A percentile compares a stretch with the other conserved stretches of the same genome.
phyloP scores from a whole-genome alignment of 2,329 filamentous ascomycete genomes.

The Diaporthe citri region DNA sequence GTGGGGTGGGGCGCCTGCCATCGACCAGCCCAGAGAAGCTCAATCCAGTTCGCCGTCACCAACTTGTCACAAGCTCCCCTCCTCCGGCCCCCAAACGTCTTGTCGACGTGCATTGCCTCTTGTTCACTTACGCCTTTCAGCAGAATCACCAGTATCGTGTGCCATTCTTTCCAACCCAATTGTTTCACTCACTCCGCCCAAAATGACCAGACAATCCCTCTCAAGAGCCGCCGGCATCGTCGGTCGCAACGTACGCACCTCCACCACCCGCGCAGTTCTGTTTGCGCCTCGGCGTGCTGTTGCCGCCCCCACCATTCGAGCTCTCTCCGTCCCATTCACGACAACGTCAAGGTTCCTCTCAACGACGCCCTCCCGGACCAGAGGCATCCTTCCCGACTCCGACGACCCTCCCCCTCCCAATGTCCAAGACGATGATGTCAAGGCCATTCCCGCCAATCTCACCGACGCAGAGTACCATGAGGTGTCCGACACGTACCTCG shows the following conservation, averaged over 20 bases:
- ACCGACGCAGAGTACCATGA: constrained; percentile 81
- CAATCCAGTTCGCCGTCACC: not conserved
- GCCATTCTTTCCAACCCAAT: not conserved
- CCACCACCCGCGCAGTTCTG: constrained; percentile 27
- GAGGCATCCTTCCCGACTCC: constrained; percentile 72
- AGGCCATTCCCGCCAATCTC: constrained; percentile 69
- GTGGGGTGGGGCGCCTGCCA: constrained; percentile 29
- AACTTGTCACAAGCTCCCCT: constrained; percentile 18
- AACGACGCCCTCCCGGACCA: constrained; percentile 50
- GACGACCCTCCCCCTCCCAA: constrained; percentile 62
- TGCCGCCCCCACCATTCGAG: not conserved
- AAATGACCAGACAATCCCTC: constrained; percentile 37
- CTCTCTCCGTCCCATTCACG: not conserved
- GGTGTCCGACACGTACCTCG: constrained; percentile 81
- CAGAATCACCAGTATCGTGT: not conserved
- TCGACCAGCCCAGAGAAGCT: not conserved
- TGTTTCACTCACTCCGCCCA: not conserved
- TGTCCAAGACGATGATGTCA: constrained; percentile 51
- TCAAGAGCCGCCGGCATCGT: constrained; percentile 34
- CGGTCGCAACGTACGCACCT: constrained; percentile 33
- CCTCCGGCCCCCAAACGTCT: not conserved
- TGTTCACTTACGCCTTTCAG: not conserved
- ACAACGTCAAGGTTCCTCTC: constrained; percentile 46
- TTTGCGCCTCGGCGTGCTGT: constrained; percentile 28
- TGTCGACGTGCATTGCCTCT: not conserved